phyloP scores from a whole-genome alignment of 2,329 filamentous ascomycete genomes.

The Pseudogymnoascus sp. region DNA sequence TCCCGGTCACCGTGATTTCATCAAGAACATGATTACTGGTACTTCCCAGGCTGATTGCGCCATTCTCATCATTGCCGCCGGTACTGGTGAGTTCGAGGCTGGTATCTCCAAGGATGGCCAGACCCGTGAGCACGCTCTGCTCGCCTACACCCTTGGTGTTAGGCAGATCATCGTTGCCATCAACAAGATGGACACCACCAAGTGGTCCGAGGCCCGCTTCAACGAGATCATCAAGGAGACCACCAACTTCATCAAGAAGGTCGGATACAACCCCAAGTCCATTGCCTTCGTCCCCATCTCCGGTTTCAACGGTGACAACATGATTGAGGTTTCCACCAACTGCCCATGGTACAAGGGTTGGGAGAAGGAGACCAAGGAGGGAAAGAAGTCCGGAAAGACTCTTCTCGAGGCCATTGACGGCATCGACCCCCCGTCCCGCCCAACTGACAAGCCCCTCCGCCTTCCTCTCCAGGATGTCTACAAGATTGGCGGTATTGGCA shows the following conservation, averaged over 20 bases:
- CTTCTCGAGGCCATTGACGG: slow-evolving; percentile 98
- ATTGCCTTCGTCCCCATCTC: slow-evolving; percentile 99
- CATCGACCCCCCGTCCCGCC: slow-evolving; percentile 88
- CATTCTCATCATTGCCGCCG: slow-evolving; percentile 99
- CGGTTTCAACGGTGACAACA: slow-evolving; percentile 99
- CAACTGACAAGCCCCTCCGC: slow-evolving; percentile 98
- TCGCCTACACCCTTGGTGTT: slow-evolving; percentile 99
- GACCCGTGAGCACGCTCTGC: slow-evolving; percentile 99
- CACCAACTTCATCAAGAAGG: slow-evolving; percentile 99
- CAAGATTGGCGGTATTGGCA: slow-evolving; percentile 99
- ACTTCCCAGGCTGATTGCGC: slow-evolving; percentile 99
- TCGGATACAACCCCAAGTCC: slow-evolving; percentile 99
- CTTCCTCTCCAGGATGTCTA: slow-evolving; percentile 99
- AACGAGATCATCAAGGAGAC: slow-evolving; percentile 99
- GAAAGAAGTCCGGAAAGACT: slow-evolving; percentile 88
- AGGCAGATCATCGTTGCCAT: slow-evolving; percentile 99
- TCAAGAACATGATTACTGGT: slow-evolving; percentile 99
- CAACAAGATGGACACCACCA: slow-evolving; percentile 99
- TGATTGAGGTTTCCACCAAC: slow-evolving; percentile 85
- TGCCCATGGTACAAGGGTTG: slow-evolving; percentile 99
- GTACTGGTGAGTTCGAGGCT: slow-evolving; percentile 99
- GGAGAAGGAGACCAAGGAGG: slow-evolving; percentile 94
- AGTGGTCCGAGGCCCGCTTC: slow-evolving; percentile 96
- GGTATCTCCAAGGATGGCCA: slow-evolving; percentile 99
- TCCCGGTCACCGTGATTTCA: slow-evolving; percentile 99